phyloP scores from a whole-genome alignment of 192 early-diverging fungal species.

The Linnemannia zychae region DNA sequence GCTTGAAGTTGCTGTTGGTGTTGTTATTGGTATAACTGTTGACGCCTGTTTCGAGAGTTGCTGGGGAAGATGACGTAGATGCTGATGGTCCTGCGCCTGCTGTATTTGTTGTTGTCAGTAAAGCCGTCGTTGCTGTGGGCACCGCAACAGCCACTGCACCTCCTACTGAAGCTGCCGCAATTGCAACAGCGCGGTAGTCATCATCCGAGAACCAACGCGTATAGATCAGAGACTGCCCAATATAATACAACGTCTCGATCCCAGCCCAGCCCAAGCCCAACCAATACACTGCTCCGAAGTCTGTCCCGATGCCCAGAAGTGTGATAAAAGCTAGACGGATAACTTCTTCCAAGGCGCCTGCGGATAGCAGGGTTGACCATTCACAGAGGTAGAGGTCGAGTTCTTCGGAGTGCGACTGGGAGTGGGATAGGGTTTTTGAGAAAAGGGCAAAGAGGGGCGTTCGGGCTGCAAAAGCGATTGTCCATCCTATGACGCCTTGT shows the following conservation, averaged over 20 bases:
- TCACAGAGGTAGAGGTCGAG: conserved; percentile 16
- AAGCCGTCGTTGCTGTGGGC: not conserved
- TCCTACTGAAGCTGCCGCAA: not conserved
- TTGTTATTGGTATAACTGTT: not conserved
- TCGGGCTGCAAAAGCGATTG: conserved; percentile 30
- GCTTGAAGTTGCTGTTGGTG: not conserved
- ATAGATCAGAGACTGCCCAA: conserved; percentile 50
- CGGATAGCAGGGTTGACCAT: conserved; percentile 37
- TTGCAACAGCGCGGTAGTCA: conserved; percentile 18
- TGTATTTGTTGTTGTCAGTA: not conserved
- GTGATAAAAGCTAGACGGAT: conserved; percentile 21
- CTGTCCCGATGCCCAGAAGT: not conserved
- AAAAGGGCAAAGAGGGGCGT: conserved; percentile 49
- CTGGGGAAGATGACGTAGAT: not conserved
- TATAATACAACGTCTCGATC: conserved; percentile 55
- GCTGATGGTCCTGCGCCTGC: not conserved
- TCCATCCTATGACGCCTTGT: conserved; percentile 52
- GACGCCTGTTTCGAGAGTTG: not conserved
- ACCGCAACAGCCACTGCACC: not conserved
- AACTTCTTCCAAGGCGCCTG: conserved; percentile 44
- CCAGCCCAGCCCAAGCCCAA: conserved; percentile 58
- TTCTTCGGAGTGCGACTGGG: not conserved
- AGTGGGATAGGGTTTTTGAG: conserved; percentile 16
- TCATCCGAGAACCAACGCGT: conserved; percentile 21
- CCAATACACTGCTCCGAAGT: conserved; percentile 57